phyloP scores from a whole-genome alignment of 441 rosid species.

The Omphalea diandra region DNA sequence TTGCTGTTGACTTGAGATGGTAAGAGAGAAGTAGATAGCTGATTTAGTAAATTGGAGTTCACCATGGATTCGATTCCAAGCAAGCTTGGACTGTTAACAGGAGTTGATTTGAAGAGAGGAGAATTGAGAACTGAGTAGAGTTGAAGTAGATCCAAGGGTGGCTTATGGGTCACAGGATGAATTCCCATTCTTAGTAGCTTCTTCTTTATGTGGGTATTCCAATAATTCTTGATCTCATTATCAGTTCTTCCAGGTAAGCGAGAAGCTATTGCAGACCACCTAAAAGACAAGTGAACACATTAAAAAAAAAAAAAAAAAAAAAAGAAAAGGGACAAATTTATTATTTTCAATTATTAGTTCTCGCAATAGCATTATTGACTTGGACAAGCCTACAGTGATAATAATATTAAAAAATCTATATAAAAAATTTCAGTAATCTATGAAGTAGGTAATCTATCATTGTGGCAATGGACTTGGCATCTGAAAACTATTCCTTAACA shows the following conservation, averaged over 20 bases:
- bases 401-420: neutral
- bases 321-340: neutral
- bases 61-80: slow-evolving; percentile 30
- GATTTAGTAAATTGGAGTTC: slow-evolving; percentile 33
- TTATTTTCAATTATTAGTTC: neutral
- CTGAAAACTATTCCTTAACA: neutral
- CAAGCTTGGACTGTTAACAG: slow-evolving; percentile 30
- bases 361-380: slow-evolving; percentile 9
- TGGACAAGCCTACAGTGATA: neutral
- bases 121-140: slow-evolving; percentile 53
- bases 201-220: slow-evolving; percentile 87
- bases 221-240: slow-evolving; percentile 79
- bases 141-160: slow-evolving; percentile 63
- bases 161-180: slow-evolving; percentile 79
- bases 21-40: slow-evolving; percentile 30
- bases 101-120: slow-evolving; percentile 35
- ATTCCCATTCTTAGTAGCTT: slow-evolving; percentile 76
- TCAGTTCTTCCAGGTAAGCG: slow-evolving; percentile 84
- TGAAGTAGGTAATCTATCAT: slow-evolving; percentile 16
- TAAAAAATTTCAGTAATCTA: neutral
- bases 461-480: neutral
- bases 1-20: slow-evolving; percentile 22
- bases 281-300: slow-evolving; percentile 11
- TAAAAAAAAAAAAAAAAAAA: neutral
- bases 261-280: slow-evolving; percentile 89